Base-by-base conservation (phyloP, 2,329 filamentous ascomycete genomes). In the Aspergillus sp. region DNA sequence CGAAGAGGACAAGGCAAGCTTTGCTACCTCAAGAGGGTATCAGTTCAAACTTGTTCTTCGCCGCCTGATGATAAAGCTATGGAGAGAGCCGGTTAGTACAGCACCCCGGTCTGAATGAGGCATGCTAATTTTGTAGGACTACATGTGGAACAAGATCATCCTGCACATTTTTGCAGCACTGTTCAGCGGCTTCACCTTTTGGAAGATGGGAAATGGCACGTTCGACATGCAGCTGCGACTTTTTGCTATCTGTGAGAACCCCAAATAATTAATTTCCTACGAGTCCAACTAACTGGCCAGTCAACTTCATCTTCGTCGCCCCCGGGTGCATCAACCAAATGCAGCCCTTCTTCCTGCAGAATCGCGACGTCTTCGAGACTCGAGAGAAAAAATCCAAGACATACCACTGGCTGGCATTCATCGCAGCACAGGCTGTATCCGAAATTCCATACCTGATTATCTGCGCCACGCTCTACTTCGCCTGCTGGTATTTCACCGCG, bases 81-180 rank as follows among this genome's bases (percentile, higher is more conserved):
- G 69, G 83, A 86, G 76, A 73, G 69, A 81, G 2, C 89, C 91
- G 73, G 88, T 81, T 4, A 78, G 70, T 62, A 80, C 81, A 0
- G 87, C 86, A 66, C 87, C 83, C 83, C 77, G 5, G 80, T 85
- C 65, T 78, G 91, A 12, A 87, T 86, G 1, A 84, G 85, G 66
- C 82, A 89, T 13, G 83, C 86, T 64, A 89, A 89, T 68, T 83
- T 0, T 77, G 85, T 0, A 77, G 89, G 11, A 86, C 44, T 89
- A 89, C 62, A 69, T 86, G 56, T 82, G 83, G 68, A 86, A 83
- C 76, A 87, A 87, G 71, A 69, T 87, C 57, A 73, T 74, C 59
- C 71, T 83, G 9, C 80, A 83, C 62, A 78, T 83, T 49, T 72
- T 77, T 53, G 76, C 76, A 49, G 69, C 76, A 32, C 62, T 78